Evolutionary conservation across 177 flowering plant genomes (phyloP).

Genomic region (Vitis hybrid): DNA sequence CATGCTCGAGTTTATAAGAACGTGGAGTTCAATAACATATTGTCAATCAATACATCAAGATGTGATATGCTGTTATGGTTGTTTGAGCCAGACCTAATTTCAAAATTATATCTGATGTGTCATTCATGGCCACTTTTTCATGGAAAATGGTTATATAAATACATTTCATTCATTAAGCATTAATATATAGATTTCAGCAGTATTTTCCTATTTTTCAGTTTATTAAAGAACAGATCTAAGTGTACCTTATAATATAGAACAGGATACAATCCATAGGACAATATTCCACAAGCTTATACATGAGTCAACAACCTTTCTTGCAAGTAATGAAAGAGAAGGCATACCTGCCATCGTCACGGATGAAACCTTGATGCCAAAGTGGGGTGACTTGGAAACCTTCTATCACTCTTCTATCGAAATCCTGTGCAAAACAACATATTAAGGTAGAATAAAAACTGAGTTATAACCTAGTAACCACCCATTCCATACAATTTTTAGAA

Average conservation of each 20-base stretch:
- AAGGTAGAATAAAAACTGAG: not conserved
- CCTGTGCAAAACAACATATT: conserved; percentile 40
- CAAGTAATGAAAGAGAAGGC: not conserved
- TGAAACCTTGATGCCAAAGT: conserved; percentile 95
- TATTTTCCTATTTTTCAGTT: too few species aligned
- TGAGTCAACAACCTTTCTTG: not conserved
- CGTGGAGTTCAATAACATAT: not conserved
- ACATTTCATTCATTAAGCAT: too few species aligned
- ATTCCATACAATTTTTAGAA: too few species aligned
- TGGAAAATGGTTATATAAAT: too few species aligned
- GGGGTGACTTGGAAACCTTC: conserved; percentile 97
- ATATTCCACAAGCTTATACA: not conserved
- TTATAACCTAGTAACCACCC: too few species aligned
- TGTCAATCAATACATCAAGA: not conserved
- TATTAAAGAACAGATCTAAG: too few species aligned
- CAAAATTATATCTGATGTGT: not conserved
- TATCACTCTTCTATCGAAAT: conserved; percentile 55
- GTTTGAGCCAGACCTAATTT: not conserved
- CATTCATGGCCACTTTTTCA: not conserved
- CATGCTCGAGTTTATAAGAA: not conserved
- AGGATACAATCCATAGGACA: not conserved
- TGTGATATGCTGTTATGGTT: not conserved
- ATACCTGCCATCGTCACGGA: conserved; percentile 90
- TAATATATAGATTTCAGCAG: too few species aligned
- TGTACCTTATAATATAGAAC: not conserved